phyloP scores from a whole-genome alignment of 129 eudicot species.

The Flaveria bidentis region DNA sequence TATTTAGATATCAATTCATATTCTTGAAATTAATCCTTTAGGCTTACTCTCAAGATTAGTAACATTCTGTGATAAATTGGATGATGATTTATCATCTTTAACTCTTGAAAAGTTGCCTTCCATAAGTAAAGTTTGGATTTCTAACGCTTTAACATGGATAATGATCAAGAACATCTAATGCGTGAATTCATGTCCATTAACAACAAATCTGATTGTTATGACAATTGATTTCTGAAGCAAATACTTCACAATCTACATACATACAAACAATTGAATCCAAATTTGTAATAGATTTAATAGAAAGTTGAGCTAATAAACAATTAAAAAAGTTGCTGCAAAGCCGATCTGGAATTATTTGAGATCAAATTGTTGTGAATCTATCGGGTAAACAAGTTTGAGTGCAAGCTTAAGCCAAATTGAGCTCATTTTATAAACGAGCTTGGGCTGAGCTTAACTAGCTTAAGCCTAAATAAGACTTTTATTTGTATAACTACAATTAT shows the following conservation, averaged over 20 bases:
- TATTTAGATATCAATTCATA: not conserved
- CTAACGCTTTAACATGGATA: not conserved
- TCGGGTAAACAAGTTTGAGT: no score
- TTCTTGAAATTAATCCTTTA: not conserved
- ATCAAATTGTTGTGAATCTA: no score
- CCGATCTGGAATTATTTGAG: no score
- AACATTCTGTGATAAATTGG: conserved; percentile 1
- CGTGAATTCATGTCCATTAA: conserved; percentile 22
- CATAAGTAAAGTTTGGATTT: conserved; percentile 16
- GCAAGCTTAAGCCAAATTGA: no score
- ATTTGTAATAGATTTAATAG: not conserved
- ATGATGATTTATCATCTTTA: not conserved
- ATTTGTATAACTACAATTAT: no score
- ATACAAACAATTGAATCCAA: not conserved
- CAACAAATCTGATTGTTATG: conserved; percentile 7
- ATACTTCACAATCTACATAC: conserved; percentile 13
- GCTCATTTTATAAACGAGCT: no score
- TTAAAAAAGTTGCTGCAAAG: no score
- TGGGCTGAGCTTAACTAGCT: no score
- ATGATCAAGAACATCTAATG: conserved; percentile 27
- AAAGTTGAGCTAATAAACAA: not conserved
- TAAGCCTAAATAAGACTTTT: no score
- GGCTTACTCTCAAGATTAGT: not conserved
- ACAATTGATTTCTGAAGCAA: conserved; percentile 6
- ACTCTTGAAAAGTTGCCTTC: conserved; percentile 25